Base-by-base conservation (phyloP, 2,329 filamentous ascomycete species). In the Sclerotinia sclerotiorum region DNA sequence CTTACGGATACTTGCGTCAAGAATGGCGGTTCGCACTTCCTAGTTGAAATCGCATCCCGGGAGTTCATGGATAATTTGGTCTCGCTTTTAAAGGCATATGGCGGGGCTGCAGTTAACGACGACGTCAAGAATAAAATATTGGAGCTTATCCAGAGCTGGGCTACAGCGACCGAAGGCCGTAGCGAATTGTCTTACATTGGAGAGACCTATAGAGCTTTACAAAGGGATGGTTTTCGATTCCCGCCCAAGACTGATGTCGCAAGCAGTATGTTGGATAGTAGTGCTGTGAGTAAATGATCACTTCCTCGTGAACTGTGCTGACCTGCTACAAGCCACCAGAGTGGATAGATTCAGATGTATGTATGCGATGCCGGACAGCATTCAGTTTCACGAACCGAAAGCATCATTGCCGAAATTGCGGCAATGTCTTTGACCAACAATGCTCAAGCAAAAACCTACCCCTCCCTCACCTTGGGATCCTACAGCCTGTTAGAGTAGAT, bases 371-470 rank as follows among this genome's bases (percentile, higher is more conserved):
- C 79, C 89, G 95, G 74, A 97, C 94, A 17, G 82, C 93, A 24
- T 99, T 99, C 76, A 97, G 93, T 60, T 97, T 99, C 77, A 99
- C 94, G 68, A 99, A 99, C 79, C 90, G 95, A 76, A 99, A 98
- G 78, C 95, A 99, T 78, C 95, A 99, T 79, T 99, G 95, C 77
- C 89, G 95, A 73, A 99, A 99, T 79, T 99, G 95, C 77, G 95
- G 95, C 64, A 97, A 95, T 79, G 95, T 97, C 76, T 99, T 99
- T 78, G 96, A 97, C 77, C 93, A 94, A 72, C 90, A 95, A 75
- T 99, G 95, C 78, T 98, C 94, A 19, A 90, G 88, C 82, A 98
- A 98, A 81, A 88, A 86, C 29, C 85, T 97, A 52, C 90, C 95
- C 6, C 83, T 99, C 21, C 94, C 95, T 19, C 95, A 98, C 78